Conservation (phyloP, 2,329 filamentous ascomycete species). For the Westerdykella sp. region DNA sequence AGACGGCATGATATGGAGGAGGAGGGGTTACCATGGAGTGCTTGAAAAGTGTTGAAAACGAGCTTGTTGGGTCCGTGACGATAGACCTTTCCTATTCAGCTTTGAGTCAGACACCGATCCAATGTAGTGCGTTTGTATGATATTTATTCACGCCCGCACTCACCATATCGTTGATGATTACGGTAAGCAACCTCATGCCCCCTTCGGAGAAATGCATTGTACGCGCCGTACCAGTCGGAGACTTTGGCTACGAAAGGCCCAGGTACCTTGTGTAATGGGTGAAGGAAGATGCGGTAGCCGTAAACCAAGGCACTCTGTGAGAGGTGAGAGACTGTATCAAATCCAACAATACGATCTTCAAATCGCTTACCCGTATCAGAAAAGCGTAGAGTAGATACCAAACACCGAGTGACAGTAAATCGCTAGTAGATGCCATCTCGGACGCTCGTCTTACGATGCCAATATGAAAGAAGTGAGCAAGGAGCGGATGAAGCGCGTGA, state of each 20-base stretch:
- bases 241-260: slow-evolving; percentile 23
- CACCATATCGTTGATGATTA: slow-evolving; percentile 53
- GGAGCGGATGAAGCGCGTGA: no score
- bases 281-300: slow-evolving; percentile 8
- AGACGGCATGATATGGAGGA: no score
- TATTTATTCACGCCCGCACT: background rate
- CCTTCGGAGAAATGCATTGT: slow-evolving; percentile 64
- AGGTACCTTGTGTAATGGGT: slow-evolving; percentile 18
- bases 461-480: no score
- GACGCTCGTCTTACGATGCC: no score
- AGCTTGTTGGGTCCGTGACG: slow-evolving; percentile 69
- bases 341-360: no score
- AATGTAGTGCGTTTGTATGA: background rate
- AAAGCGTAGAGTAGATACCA: no score
- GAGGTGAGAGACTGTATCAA: no score
- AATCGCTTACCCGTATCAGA: no score
- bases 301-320: slow-evolving; percentile 4
- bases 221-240: slow-evolving; percentile 33
- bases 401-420: no score
- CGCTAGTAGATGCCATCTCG: no score
- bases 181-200: slow-evolving; percentile 63
- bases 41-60: slow-evolving; percentile 61
- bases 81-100: slow-evolving; percentile 40
- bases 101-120: background rate
- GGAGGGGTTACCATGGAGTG: slow-evolving; percentile 37